A percentile compares a stretch with the other conserved stretches of the same genome.
These are phyloP conservation scores for Terfezia claveryi DNA, from an alignment of 495 filamentous ascomycete species.

Conservation along the genomic window DNA sequence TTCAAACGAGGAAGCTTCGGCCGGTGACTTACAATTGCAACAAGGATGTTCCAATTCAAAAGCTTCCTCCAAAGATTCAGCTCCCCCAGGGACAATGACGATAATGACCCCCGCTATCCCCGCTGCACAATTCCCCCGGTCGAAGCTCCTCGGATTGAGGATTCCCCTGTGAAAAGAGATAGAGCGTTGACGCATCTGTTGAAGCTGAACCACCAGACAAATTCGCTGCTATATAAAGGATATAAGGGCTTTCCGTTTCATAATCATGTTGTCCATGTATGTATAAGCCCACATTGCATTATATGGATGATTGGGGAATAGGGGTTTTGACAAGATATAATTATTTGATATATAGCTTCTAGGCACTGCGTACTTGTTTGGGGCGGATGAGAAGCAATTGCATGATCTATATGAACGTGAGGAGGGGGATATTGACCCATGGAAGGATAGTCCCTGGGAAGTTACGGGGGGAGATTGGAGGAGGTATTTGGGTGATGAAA, in stretches of 20 bases:
- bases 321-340: background rate
- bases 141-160: slow-evolving; percentile 56
- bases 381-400: slow-evolving; percentile 44
- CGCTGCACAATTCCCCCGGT: slow-evolving; percentile 44
- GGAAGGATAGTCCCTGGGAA: slow-evolving; percentile 66
- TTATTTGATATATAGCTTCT: slow-evolving; percentile 30
- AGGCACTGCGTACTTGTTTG: slow-evolving; percentile 62
- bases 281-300: slow-evolving; percentile 9
- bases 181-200: slow-evolving; percentile 75
- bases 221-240: slow-evolving; percentile 54
- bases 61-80: slow-evolving; percentile 6
- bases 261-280: slow-evolving; percentile 70
- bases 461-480: slow-evolving; percentile 67
- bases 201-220: slow-evolving; percentile 73
- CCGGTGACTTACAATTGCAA: background rate
- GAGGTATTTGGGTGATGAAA: slow-evolving; percentile 50
- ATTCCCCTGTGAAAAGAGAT: slow-evolving; percentile 49
- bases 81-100: background rate
- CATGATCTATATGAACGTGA: slow-evolving; percentile 61
- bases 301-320: background rate
- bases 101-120: background rate
- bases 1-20: background rate
- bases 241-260: slow-evolving; percentile 58
- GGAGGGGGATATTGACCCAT: slow-evolving; percentile 47
- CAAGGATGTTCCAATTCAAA: slow-evolving; percentile 3